These are phyloP conservation scores for Kwoniella sp. DNA, from an alignment of 768 basidiomycete genomes.

Conservation along the genomic window DNA sequence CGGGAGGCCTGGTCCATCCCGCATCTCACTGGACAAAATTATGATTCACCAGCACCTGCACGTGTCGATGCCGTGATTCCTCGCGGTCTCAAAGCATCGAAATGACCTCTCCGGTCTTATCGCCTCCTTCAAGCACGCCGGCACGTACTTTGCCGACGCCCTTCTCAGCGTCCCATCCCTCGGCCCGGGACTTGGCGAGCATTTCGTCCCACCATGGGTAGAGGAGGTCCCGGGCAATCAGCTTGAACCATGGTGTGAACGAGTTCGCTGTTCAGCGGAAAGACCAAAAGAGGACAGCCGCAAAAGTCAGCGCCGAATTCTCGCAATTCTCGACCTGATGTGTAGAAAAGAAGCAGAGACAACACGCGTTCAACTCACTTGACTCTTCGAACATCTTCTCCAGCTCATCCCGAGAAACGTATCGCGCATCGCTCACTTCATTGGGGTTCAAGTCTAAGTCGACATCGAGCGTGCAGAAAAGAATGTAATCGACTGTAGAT, in stretches of 20 bases:
- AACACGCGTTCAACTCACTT: constrained; percentile 59
- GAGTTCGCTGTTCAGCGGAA: constrained; percentile 66
- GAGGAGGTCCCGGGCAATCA: constrained; percentile 93
- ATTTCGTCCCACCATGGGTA: constrained; percentile 99
- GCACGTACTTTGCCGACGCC: constrained; percentile 37
- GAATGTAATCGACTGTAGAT: constrained; percentile 91
- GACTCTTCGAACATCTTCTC: constrained; percentile 84
- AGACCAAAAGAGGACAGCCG: neutral
- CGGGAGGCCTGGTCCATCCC: too few relatives aligned
- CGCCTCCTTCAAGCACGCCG: constrained; percentile 35
- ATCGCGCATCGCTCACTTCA: constrained; percentile 87
- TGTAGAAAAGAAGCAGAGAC: neutral
- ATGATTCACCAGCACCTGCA: too few relatives aligned
- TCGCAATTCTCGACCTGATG: neutral
- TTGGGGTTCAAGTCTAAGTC: constrained; percentile 78
- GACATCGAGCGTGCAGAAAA: constrained; percentile 90
- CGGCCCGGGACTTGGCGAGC: constrained; percentile 62
- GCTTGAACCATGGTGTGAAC: constrained; percentile 99
- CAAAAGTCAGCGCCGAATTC: neutral
- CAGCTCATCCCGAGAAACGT: constrained; percentile 87
- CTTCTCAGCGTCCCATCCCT: constrained; percentile 35
- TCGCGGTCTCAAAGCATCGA: constrained; percentile 49
- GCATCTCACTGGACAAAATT: too few relatives aligned
- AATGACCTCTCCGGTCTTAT: constrained; percentile 33
- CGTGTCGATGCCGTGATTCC: too few relatives aligned